Evolutionary conservation across 2,329 filamentous ascomycete species (phyloP).

Genomic region (Cryphonectria parasitica): DNA sequence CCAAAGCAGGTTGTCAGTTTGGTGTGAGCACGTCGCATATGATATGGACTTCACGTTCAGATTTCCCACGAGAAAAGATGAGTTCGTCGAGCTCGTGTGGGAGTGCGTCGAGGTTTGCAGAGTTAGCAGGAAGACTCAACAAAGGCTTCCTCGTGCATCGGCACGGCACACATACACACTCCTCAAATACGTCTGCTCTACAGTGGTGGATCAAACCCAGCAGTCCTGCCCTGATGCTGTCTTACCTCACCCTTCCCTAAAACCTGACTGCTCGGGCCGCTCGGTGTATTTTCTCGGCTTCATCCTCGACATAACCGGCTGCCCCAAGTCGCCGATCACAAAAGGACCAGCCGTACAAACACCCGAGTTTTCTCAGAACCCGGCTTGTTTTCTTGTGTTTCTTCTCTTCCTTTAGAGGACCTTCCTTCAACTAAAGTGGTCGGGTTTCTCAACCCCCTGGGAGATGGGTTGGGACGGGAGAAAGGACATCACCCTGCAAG

Average conservation of each 20-base stretch:
- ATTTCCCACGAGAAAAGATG: no score
- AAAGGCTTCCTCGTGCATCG: no score
- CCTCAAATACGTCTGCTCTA: no score
- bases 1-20: no score
- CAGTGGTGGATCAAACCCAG: no score
- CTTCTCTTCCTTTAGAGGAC: neutral
- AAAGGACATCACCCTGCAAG: neutral
- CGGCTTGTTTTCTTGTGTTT: neutral
- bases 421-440: neutral
- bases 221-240: slow-evolving; percentile 15
- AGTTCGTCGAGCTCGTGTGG: no score
- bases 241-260: slow-evolving; percentile 20
- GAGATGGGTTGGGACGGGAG: neutral
- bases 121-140: no score
- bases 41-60: no score
- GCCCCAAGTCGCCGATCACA: neutral
- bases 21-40: no score
- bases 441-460: neutral
- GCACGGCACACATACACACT: no score
- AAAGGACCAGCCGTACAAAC: neutral
- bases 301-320: neutral
- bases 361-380: neutral
- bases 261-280: neutral
- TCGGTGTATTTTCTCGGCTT: neutral
- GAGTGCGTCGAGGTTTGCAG: no score